Conservation (phyloP, 768 basidiomycete genomes). For the Lanmaoa pseudosensibilis region DNA sequence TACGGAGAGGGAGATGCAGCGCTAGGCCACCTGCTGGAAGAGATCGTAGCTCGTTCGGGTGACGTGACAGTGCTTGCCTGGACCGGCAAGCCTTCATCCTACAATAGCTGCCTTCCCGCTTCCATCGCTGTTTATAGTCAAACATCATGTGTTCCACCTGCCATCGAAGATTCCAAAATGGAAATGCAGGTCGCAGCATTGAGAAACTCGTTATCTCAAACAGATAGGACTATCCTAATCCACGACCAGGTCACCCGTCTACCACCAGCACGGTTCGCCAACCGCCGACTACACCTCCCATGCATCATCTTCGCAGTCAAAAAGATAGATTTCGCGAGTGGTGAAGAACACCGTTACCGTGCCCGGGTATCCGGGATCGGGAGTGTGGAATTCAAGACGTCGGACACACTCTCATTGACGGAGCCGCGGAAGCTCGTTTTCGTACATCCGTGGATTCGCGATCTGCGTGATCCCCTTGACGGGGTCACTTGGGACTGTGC, state of each 20-base stretch:
- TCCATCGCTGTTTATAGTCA: not conserved
- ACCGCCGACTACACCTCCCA: constrained; percentile 2
- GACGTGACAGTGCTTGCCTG: constrained; percentile 12
- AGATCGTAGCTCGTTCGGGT: constrained; percentile 8
- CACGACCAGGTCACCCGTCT: not conserved
- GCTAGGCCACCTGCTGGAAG: constrained; percentile 13
- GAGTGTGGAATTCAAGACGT: not conserved
- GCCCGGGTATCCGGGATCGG: no score
- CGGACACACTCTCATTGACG: no score
- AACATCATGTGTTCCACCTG: not conserved
- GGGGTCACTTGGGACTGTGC: not conserved
- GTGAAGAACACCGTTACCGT: no score
- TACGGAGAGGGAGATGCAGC: constrained; percentile 12
- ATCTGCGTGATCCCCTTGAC: no score
- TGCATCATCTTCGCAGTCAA: constrained; percentile 1
- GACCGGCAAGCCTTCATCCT: constrained; percentile 10
- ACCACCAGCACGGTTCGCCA: not conserved
- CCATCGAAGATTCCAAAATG: not conserved
- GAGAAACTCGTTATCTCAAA: not conserved
- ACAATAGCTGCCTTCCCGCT: constrained; percentile 15
- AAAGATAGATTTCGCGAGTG: not conserved
- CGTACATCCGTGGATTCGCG: no score
- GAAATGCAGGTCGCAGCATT: no score
- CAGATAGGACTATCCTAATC: not conserved
- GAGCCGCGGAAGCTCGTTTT: no score